Conservation (phyloP, 148 eudicot species). For the Camellia japonica region DNA sequence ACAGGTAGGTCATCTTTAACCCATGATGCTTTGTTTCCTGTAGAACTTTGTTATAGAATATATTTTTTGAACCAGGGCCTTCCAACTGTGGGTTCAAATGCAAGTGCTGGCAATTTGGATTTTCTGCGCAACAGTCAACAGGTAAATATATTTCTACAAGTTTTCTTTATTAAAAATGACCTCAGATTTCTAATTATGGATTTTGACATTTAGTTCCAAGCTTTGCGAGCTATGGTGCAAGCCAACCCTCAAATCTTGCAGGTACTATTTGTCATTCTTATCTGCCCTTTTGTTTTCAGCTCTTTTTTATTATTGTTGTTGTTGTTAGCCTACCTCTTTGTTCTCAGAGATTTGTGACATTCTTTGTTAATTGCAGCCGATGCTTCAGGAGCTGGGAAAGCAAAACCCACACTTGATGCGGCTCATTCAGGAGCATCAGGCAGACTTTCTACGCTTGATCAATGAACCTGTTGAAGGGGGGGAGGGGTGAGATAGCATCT, state of each 20-base stretch:
- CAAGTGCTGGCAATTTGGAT: conserved; percentile 68
- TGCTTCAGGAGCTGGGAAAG: conserved; percentile 92
- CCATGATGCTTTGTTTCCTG: neutral
- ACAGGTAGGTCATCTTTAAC: conserved; percentile 38
- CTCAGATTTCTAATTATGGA: neutral
- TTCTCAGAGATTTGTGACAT: conserved; percentile 11
- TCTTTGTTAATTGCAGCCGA: conserved; percentile 48
- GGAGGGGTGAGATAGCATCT: conserved; percentile 47
- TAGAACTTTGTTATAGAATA: neutral
- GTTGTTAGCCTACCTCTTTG: neutral
- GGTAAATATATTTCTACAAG: conserved; percentile 28
- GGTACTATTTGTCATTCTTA: conserved; percentile 29
- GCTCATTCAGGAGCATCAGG: conserved; percentile 80
- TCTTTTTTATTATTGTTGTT: neutral
- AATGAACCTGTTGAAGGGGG: conserved; percentile 88
- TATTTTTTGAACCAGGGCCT: conserved; percentile 49
- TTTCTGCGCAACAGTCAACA: conserved; percentile 85
- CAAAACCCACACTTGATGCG: conserved; percentile 82
- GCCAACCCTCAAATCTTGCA: conserved; percentile 79
- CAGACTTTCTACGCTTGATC: conserved; percentile 76
- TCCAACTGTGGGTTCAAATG: conserved; percentile 75
- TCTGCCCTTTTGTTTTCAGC: too few relatives aligned
- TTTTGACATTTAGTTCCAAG: conserved; percentile 56
- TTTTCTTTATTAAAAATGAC: neutral
- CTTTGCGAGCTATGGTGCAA: conserved; percentile 52